These are phyloP conservation scores for Neoboletus brunneissimus DNA, from an alignment of 768 basidiomycete species.

Conservation along the genomic window DNA sequence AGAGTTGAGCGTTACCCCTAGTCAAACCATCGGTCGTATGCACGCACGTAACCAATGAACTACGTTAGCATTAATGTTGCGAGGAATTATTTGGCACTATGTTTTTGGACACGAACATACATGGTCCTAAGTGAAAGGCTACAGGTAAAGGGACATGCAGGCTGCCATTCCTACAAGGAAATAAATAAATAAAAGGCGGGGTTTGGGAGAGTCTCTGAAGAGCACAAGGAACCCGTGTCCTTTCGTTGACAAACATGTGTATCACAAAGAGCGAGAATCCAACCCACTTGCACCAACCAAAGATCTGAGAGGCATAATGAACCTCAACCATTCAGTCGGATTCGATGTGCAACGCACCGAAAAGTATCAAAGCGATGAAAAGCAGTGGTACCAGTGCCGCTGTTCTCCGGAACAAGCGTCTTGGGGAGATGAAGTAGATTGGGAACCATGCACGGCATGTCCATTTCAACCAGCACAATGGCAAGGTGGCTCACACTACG, in stretches of 20 bases:
- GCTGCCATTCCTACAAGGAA: not conserved
- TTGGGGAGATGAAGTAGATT: too few relatives aligned
- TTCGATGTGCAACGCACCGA: too few relatives aligned
- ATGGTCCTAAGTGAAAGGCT: too few relatives aligned
- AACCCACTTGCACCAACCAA: too few relatives aligned
- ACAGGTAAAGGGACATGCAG: not conserved
- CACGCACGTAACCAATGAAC: conserved; percentile 9
- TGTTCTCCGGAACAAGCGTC: too few relatives aligned
- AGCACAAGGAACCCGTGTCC: not conserved
- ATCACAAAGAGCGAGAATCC: not conserved
- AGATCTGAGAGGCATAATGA: too few relatives aligned
- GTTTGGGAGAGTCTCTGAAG: not conserved
- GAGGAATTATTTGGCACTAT: not conserved
- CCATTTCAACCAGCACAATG: too few relatives aligned
- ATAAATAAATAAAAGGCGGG: not conserved
- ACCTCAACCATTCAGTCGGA: too few relatives aligned
- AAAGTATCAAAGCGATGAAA: too few relatives aligned
- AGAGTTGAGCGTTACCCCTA: conserved; percentile 15
- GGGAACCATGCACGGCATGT: too few relatives aligned
- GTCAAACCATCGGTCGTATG: conserved; percentile 4
- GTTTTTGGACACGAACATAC: not conserved
- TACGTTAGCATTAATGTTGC: not conserved
- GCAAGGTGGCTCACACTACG: too few relatives aligned
- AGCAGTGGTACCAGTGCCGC: too few relatives aligned
- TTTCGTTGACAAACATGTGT: not conserved